phyloP scores from a whole-genome alignment of 2,329 filamentous ascomycete species.

The Phyllosticta ampelicida region DNA sequence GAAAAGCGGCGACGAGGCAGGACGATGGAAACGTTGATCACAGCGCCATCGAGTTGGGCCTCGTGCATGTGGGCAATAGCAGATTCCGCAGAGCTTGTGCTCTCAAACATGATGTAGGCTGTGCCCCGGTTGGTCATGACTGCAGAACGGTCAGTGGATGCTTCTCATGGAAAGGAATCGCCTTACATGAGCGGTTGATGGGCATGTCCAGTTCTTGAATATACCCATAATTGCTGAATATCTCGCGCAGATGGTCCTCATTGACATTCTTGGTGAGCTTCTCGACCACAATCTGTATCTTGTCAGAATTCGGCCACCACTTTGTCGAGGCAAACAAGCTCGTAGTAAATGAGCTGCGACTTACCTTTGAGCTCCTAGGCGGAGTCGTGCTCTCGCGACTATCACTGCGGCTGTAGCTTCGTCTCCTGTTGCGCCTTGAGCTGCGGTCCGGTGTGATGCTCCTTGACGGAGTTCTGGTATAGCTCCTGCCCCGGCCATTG shows the following conservation, averaged over 20 bases:
- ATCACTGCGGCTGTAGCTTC: slow-evolving; percentile 24
- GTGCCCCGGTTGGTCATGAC: slow-evolving; percentile 86
- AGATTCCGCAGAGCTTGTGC: slow-evolving; percentile 68
- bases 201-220: slow-evolving; percentile 85
- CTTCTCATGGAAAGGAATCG: neutral
- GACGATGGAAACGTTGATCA: slow-evolving; percentile 80
- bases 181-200: slow-evolving; percentile 72
- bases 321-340: neutral
- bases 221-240: slow-evolving; percentile 78
- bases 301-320: neutral
- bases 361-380: slow-evolving; percentile 29
- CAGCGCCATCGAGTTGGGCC: slow-evolving; percentile 76
- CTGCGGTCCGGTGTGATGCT: slow-evolving; percentile 9
- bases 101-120: slow-evolving; percentile 78
- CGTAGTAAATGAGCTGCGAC: neutral
- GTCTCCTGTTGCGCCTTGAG: slow-evolving; percentile 7
- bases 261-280: slow-evolving; percentile 93
- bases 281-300: slow-evolving; percentile 78
- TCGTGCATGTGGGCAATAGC: slow-evolving; percentile 98
- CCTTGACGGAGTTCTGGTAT: slow-evolving; percentile 18
- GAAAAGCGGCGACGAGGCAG: slow-evolving; percentile 75
- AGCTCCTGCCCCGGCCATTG: slow-evolving; percentile 27
- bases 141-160: slow-evolving; percentile 25
- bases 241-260: slow-evolving; percentile 76
- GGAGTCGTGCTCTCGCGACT: slow-evolving; percentile 23